Conservation (phyloP, 768 basidiomycete genomes). For the Boletellus sp. region DNA sequence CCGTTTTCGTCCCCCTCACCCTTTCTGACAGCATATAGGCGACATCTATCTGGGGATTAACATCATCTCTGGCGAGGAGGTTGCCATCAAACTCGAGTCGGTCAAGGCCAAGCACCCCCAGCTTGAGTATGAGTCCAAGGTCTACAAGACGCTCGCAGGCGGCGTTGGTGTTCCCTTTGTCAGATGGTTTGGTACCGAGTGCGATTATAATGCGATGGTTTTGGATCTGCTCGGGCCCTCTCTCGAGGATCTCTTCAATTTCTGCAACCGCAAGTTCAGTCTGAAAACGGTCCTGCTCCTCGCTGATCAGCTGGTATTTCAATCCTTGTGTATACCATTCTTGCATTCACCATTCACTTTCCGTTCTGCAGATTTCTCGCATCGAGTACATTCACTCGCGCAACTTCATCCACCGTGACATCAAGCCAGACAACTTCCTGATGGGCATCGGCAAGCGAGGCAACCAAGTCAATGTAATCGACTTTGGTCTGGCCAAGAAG, state of each 20-base stretch:
- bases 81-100: constrained; percentile 99
- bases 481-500: constrained; percentile 98
- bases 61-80: constrained; percentile 99
- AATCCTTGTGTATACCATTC: constrained; percentile 24
- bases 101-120: constrained; percentile 99
- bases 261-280: constrained; percentile 95
- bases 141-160: constrained; percentile 96
- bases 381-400: constrained; percentile 99
- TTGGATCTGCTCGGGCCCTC: constrained; percentile 93
- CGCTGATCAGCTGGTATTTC: constrained; percentile 84
- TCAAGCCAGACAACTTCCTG: constrained; percentile 99
- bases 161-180: constrained; percentile 99
- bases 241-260: constrained; percentile 89
- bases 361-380: constrained; percentile 75
- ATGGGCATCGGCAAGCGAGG: constrained; percentile 99
- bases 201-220: constrained; percentile 99
- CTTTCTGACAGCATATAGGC: constrained; percentile 45
- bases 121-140: constrained; percentile 96
- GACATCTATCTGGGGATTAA: constrained; percentile 99
- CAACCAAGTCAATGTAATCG: constrained; percentile 98
- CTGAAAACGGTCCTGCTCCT: constrained; percentile 96
- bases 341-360: constrained; percentile 33
- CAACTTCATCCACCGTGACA: constrained; percentile 96
- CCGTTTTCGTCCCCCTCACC: not conserved
- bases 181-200: constrained; percentile 91